A percentile compares a stretch with the other conserved stretches of the same genome.
Conservation (phyloP, 2,329 filamentous ascomycete species). For the Fusarium camptoceras region DNA sequence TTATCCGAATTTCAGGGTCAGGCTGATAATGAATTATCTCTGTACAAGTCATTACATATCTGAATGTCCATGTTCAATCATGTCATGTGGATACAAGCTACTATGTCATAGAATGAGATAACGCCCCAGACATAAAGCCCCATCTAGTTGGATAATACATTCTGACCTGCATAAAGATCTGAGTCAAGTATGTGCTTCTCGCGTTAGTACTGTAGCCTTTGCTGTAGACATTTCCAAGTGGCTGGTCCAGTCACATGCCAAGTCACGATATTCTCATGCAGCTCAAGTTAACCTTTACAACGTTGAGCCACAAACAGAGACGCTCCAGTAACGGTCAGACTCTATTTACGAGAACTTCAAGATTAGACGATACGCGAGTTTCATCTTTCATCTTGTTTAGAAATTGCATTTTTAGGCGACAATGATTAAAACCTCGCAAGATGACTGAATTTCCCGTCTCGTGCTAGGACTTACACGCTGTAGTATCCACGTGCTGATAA, state of each 20-base stretch:
- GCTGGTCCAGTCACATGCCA: constrained; percentile 40
- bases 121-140: neutral
- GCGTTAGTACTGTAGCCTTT: neutral
- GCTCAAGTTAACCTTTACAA: constrained; percentile 3
- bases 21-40: neutral
- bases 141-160: neutral
- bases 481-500: constrained; percentile 49
- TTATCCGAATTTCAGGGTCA: neutral
- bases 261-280: constrained; percentile 27
- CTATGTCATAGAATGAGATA: neutral
- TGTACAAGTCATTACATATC: neutral
- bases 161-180: neutral
- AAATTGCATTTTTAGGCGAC: neutral
- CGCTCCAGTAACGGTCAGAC: neutral
- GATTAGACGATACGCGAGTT: neutral
- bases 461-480: neutral
- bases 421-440: neutral
- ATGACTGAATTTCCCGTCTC: neutral
- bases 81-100: neutral
- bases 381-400: neutral
- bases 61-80: neutral
- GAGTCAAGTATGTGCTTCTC: constrained; percentile 7
- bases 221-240: neutral
- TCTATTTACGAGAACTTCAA: neutral
- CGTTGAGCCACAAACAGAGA: constrained; percentile 16